phyloP scores from a whole-genome alignment of 768 basidiomycete genomes.

The Macrolepiota dolichaula region DNA sequence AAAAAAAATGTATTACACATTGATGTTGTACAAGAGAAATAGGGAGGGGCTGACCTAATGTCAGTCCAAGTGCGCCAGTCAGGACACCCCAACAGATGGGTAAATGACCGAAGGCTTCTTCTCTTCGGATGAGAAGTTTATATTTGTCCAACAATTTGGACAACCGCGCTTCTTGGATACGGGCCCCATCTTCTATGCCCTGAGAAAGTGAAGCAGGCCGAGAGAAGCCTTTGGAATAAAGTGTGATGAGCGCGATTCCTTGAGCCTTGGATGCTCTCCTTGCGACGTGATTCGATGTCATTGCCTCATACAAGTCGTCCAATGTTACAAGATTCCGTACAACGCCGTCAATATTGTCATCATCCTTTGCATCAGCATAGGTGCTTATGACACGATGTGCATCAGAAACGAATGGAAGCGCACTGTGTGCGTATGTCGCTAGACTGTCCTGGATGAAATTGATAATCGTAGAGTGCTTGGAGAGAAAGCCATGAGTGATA shows the following conservation, averaged over 20 bases:
- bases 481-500: conserved; percentile 76
- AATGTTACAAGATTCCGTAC: conserved; percentile 49
- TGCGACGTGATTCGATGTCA: conserved; percentile 88
- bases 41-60: conserved; percentile 48
- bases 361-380: conserved; percentile 16
- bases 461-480: conserved; percentile 45
- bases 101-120: conserved; percentile 74
- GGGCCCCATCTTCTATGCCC: conserved; percentile 19
- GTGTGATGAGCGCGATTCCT: conserved; percentile 87
- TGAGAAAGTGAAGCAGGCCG: conserved; percentile 37
- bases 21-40: background rate
- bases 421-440: conserved; percentile 71
- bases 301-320: conserved; percentile 78
- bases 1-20: background rate
- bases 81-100: conserved; percentile 90
- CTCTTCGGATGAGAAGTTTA: conserved; percentile 65
- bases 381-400: conserved; percentile 47
- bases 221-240: conserved; percentile 82
- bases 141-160: conserved; percentile 56
- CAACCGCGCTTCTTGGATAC: conserved; percentile 16
- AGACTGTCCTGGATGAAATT: conserved; percentile 72
- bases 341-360: conserved; percentile 19
- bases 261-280: conserved; percentile 87
- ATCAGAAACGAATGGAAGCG: conserved; percentile 77
- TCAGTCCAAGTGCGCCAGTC: conserved; percentile 70